phyloP scores from a whole-genome alignment of 306 rosid genomes.

The Gleditsia sinensis region DNA sequence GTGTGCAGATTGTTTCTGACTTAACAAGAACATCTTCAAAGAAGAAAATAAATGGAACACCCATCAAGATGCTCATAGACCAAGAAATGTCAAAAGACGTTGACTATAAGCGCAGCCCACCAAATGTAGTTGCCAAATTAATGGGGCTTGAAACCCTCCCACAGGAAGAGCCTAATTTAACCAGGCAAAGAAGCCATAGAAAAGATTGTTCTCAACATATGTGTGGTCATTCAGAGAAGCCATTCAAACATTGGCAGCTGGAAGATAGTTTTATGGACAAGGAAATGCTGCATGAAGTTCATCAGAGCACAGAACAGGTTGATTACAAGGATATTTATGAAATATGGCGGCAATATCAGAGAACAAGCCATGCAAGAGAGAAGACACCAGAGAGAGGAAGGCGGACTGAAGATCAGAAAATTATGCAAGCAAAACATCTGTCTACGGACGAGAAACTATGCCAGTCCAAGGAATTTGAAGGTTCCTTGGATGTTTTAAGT shows the following conservation, averaged over 20 bases:
- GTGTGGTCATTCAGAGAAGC: slow-evolving; percentile 47
- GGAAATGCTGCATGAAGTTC: slow-evolving; percentile 54
- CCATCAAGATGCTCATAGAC: slow-evolving; percentile 77
- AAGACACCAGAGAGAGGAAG: slow-evolving; percentile 66
- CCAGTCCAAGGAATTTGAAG: slow-evolving; percentile 72
- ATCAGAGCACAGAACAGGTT: slow-evolving; percentile 48
- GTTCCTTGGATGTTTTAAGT: slow-evolving; percentile 81
- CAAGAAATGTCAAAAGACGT: slow-evolving; percentile 82
- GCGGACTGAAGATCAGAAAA: slow-evolving; percentile 59
- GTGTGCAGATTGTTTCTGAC: slow-evolving; percentile 43
- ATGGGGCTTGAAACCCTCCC: slow-evolving; percentile 94
- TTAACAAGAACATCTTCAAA: slow-evolving; percentile 45
- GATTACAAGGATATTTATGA: slow-evolving; percentile 62
- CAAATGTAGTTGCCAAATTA: slow-evolving; percentile 89
- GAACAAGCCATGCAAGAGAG: slow-evolving; percentile 53
- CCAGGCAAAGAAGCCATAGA: slow-evolving; percentile 55
- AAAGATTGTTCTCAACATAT: slow-evolving; percentile 51
- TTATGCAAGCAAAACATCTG: slow-evolving; percentile 67
- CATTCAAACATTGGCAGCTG: slow-evolving; percentile 54
- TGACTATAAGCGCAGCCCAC: slow-evolving; percentile 56
- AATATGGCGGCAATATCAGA: slow-evolving; percentile 74
- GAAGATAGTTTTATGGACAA: slow-evolving; percentile 53
- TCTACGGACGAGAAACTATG: slow-evolving; percentile 70
- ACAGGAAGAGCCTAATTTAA: slow-evolving; percentile 49
- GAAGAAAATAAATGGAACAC: slow-evolving; percentile 53